These are phyloP conservation scores for Starmerella powellii DNA, from an alignment of 805 yeast genomes.

Conservation along the genomic window DNA sequence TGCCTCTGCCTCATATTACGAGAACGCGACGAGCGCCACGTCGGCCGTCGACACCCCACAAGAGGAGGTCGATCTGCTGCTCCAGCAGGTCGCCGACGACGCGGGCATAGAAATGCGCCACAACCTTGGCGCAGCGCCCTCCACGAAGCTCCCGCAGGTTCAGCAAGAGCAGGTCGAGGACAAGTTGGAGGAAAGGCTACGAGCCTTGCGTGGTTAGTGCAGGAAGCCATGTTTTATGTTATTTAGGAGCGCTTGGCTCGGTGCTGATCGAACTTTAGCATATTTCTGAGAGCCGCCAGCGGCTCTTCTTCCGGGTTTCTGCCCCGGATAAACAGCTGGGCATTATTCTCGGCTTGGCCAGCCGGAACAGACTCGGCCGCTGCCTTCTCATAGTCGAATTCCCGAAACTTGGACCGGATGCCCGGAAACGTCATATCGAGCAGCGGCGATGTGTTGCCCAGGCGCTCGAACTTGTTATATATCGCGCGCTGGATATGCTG, in stretches of 20 bases:
- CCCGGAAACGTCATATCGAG: constrained; percentile 6
- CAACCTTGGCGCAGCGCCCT: constrained; percentile 41
- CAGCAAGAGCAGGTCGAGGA: constrained; percentile 66
- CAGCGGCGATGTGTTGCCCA: constrained; percentile 6
- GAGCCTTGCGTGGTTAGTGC: constrained; percentile 67
- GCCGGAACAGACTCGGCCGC: constrained; percentile 6
- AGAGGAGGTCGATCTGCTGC: constrained; percentile 81
- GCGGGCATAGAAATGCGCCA: constrained; percentile 91
- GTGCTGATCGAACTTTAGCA: constrained; percentile 18
- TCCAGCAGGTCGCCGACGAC: constrained; percentile 92
- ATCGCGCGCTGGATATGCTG: constrained; percentile 16
- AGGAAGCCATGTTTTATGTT: too few relatives aligned
- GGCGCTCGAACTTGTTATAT: constrained; percentile 7
- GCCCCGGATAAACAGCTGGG: constrained; percentile 12
- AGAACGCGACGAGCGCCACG: constrained; percentile 74
- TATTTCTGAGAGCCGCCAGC: constrained; percentile 5
- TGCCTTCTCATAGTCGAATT: constrained; percentile 12
- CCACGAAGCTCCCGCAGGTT: constrained; percentile 39
- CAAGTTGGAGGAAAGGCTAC: constrained; percentile 68
- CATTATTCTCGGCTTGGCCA: constrained; percentile 19
- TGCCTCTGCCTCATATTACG: constrained; percentile 86
- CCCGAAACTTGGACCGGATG: background rate
- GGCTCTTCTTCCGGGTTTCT: constrained; percentile 3
- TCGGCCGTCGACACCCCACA: constrained; percentile 86
- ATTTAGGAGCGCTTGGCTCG: too few relatives aligned